Evolutionary conservation across 2,329 filamentous ascomycete genomes (phyloP).

Genomic region (Sclerotinia borealis): DNA sequence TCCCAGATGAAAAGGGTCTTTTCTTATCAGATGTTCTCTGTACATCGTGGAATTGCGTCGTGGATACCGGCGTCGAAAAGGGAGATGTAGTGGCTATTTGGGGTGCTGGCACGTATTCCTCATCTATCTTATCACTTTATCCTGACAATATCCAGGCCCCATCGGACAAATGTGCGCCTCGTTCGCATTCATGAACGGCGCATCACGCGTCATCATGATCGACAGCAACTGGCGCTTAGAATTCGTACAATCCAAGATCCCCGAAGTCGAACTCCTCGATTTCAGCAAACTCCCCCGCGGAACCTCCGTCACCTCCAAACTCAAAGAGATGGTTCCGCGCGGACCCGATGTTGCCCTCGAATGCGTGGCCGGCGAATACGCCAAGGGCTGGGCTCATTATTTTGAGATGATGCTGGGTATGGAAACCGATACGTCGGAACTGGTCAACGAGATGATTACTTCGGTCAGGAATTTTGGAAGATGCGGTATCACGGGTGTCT

Average conservation of each 20-base stretch:
- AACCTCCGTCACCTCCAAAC: constrained; percentile 61
- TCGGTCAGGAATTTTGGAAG: constrained; percentile 66
- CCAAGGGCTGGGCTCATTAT: constrained; percentile 56
- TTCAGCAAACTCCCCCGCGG: constrained; percentile 55
- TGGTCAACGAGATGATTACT: constrained; percentile 74
- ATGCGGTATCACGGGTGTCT: constrained; percentile 69
- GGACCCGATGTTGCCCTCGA: constrained; percentile 74
- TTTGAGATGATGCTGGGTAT: constrained; percentile 55
- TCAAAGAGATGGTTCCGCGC: constrained; percentile 68
- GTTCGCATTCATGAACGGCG: constrained; percentile 70
- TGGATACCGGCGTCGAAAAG: constrained; percentile 75
- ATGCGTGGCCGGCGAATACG: constrained; percentile 54
- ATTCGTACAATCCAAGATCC: constrained; percentile 58
- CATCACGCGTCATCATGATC: constrained; percentile 69
- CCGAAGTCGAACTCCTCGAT: constrained; percentile 63
- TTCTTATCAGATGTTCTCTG: constrained; percentile 75
- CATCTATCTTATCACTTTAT: background rate
- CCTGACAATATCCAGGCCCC: constrained; percentile 41
- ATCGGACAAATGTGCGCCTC: constrained; percentile 79
- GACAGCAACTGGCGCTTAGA: constrained; percentile 67
- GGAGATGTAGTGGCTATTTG: constrained; percentile 76
- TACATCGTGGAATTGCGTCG: constrained; percentile 76
- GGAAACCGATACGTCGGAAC: constrained; percentile 80
- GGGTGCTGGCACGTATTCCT: constrained; percentile 50
- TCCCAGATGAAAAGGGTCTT: constrained; percentile 75